A percentile compares a stretch with the other conserved stretches of the same genome.
phyloP scores from a whole-genome alignment of 2,329 filamentous ascomycete species.

The Fonsecaea multimorphosa region DNA sequence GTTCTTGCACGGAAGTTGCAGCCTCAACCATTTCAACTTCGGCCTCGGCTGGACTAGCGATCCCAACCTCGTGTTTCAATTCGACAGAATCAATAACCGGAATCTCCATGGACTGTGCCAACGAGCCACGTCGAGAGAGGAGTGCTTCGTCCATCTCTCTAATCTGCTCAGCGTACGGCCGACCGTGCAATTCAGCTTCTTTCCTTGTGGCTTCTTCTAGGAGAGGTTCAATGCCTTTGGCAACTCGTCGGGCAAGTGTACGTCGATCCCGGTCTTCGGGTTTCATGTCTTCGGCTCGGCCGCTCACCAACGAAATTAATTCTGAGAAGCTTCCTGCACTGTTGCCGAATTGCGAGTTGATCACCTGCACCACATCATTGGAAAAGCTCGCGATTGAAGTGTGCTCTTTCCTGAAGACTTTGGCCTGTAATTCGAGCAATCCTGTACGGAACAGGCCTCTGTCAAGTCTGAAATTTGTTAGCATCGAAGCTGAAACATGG shows the following conservation, averaged over 20 bases:
- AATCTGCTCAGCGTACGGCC: slow-evolving; percentile 71
- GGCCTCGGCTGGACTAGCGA: slow-evolving; percentile 31
- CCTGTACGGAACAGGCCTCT: slow-evolving; percentile 63
- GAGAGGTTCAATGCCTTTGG: slow-evolving; percentile 79
- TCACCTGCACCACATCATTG: slow-evolving; percentile 61
- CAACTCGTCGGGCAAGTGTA: slow-evolving; percentile 84
- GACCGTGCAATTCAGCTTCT: slow-evolving; percentile 79
- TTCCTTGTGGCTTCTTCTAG: slow-evolving; percentile 77
- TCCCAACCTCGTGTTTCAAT: slow-evolving; percentile 38
- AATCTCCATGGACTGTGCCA: slow-evolving; percentile 44
- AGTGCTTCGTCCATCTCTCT: slow-evolving; percentile 76
- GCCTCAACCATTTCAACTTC: slow-evolving; percentile 50
- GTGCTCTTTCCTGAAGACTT: slow-evolving; percentile 63
- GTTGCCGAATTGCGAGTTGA: slow-evolving; percentile 61
- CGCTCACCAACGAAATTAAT: slow-evolving; percentile 58
- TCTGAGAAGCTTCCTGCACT: slow-evolving; percentile 54
- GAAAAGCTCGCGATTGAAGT: slow-evolving; percentile 67
- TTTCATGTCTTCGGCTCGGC: slow-evolving; percentile 52
- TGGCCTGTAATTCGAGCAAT: slow-evolving; percentile 59
- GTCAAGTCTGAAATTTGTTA: slow-evolving; percentile 46
- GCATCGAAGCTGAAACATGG: slow-evolving; percentile 33
- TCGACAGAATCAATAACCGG: slow-evolving; percentile 42
- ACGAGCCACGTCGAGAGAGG: slow-evolving; percentile 58
- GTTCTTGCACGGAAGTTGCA: slow-evolving; percentile 40
- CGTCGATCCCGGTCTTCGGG: slow-evolving; percentile 79